These are phyloP conservation scores for Noccaea caerulescens DNA, from an alignment of 345 rosid species.

Conservation along the genomic window DNA sequence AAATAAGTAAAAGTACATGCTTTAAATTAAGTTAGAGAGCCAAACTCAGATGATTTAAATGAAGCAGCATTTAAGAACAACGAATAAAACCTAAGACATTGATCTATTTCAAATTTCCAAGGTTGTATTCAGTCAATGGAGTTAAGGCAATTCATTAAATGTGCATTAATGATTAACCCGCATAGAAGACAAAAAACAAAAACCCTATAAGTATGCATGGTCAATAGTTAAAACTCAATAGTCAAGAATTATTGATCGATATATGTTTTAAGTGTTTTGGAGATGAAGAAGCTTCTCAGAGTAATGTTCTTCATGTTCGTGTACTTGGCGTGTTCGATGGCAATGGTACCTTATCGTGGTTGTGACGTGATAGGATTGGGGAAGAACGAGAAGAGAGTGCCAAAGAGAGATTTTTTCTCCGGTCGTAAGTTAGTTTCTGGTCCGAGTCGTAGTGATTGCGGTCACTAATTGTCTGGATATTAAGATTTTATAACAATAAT, in stretches of 20 bases:
- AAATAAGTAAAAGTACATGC: not conserved
- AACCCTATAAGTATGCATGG: conserved; percentile 21
- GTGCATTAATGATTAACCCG: conserved; percentile 9
- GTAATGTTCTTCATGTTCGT: conserved; percentile 19
- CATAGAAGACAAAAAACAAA: conserved; percentile 20
- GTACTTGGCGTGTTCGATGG: conserved; percentile 32
- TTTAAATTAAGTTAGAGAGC: not conserved
- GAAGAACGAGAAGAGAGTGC: conserved; percentile 20
- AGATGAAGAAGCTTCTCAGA: conserved; percentile 35
- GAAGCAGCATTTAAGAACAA: conserved; percentile 13
- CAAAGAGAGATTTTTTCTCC: not conserved
- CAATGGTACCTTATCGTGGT: conserved; percentile 40
- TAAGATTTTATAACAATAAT: not conserved
- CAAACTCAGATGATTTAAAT: conserved; percentile 3
- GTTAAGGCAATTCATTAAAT: conserved; percentile 15
- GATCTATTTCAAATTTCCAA: not conserved
- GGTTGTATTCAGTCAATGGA: conserved; percentile 23
- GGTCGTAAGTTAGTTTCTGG: conserved; percentile 44
- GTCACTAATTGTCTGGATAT: conserved; percentile 19
- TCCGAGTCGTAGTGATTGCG: conserved; percentile 44
- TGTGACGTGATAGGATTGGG: conserved; percentile 32
- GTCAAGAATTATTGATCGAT: not conserved
- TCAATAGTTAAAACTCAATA: not conserved
- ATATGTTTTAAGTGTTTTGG: not conserved
- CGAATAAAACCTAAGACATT: not conserved